These are phyloP conservation scores for Debaryomyces hansenii DNA, from an alignment of 805 yeast genomes.

Conservation along the genomic window DNA sequence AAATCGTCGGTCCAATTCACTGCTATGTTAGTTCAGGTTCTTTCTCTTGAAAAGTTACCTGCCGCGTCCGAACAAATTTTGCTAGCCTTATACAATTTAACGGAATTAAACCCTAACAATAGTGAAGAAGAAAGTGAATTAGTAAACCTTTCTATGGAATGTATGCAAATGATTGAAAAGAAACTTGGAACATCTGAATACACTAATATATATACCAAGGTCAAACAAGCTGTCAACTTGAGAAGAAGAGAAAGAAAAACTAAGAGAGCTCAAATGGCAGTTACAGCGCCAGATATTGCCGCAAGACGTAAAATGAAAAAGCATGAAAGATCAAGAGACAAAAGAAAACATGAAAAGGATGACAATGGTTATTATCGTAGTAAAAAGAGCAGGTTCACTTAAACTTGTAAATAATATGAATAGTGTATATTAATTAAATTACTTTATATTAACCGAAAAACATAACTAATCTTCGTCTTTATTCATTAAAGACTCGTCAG, in stretches of 20 bases:
- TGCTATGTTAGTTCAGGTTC: conserved; percentile 61
- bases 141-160: conserved; percentile 55
- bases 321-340: conserved; percentile 73
- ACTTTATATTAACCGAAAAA: too few species aligned
- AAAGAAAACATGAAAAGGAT: conserved; percentile 72
- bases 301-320: conserved; percentile 76
- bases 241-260: conserved; percentile 77
- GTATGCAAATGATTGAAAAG: conserved; percentile 63
- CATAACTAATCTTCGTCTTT: too few species aligned
- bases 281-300: conserved; percentile 78
- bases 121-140: conserved; percentile 53
- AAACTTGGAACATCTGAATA: conserved; percentile 74
- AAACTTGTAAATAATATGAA: conserved; percentile 1
- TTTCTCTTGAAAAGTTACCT: conserved; percentile 41
- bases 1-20: conserved; percentile 66
- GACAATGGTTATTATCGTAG: conserved; percentile 73
- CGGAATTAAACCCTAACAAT: conserved; percentile 42
- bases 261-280: conserved; percentile 71
- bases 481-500: too few species aligned
- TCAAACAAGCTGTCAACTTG: conserved; percentile 56
- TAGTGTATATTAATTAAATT: neutral
- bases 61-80: conserved; percentile 50
- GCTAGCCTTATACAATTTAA: conserved; percentile 51
- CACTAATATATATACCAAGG: conserved; percentile 58
- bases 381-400: conserved; percentile 48